Conservation (phyloP, 2,329 filamentous ascomycete species). For the Fusarium sacchari region DNA sequence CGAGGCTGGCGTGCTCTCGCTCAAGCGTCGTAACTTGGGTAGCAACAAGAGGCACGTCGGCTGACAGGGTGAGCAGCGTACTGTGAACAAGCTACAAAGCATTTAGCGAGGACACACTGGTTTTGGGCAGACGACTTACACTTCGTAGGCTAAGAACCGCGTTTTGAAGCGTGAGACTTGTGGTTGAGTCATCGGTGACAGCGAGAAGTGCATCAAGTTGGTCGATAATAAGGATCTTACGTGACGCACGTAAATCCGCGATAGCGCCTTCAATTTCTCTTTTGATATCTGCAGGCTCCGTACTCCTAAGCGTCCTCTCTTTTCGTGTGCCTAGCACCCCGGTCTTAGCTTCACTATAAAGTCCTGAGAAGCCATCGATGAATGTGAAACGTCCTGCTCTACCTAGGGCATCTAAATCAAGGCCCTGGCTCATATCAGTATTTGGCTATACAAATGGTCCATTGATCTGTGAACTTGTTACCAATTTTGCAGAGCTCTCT, state of each 20-base stretch:
- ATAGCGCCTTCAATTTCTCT: slow-evolving; percentile 54
- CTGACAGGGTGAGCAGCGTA: slow-evolving; percentile 74
- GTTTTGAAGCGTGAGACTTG: slow-evolving; percentile 61
- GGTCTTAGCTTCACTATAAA: slow-evolving; percentile 56
- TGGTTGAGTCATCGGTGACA: slow-evolving; percentile 58
- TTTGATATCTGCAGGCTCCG: slow-evolving; percentile 50
- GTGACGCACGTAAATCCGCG: slow-evolving; percentile 45
- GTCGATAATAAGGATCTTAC: slow-evolving; percentile 71
- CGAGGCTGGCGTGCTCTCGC: slow-evolving; percentile 74
- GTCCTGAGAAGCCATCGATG: slow-evolving; percentile 75
- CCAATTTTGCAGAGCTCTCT: slow-evolving; percentile 73
- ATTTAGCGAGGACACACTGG: neutral
- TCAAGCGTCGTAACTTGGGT: slow-evolving; percentile 72
- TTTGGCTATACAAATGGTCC: neutral
- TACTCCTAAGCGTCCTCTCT: slow-evolving; percentile 45
- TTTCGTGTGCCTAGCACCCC: slow-evolving; percentile 1
- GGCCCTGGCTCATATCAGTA: slow-evolving; percentile 58
- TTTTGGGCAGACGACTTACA: slow-evolving; percentile 58
- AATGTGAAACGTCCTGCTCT: slow-evolving; percentile 73
- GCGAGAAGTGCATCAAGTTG: slow-evolving; percentile 73
- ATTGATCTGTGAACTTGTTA: slow-evolving; percentile 45
- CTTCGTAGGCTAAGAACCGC: slow-evolving; percentile 69
- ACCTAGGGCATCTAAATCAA: slow-evolving; percentile 73
- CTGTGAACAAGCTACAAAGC: slow-evolving; percentile 67
- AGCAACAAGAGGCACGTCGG: slow-evolving; percentile 77